Conservation (phyloP, 116 monocot species). For the Trichopus zeylanicus region DNA sequence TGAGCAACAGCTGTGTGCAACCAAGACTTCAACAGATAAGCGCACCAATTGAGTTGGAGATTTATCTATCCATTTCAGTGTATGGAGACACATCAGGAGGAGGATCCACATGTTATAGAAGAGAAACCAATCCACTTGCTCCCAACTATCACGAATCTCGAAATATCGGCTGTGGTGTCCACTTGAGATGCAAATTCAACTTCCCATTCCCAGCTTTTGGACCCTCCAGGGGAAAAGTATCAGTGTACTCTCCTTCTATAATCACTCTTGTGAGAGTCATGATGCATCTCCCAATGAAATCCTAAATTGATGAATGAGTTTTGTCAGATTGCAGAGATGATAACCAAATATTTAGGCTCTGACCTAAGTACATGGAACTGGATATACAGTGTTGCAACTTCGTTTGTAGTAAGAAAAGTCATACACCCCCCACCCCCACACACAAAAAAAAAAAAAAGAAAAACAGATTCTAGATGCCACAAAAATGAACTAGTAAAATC, state of each 20-base stretch:
- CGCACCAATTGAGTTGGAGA: no score
- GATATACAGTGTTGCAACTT: not conserved
- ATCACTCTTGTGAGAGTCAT: constrained; percentile 87
- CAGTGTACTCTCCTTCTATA: constrained; percentile 70
- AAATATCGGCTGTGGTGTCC: constrained; percentile 76
- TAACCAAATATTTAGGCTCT: no score
- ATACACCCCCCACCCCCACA: no score
- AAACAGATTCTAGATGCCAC: no score
- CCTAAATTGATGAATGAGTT: constrained; percentile 26
- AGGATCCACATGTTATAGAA: no score
- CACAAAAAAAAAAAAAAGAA: no score
- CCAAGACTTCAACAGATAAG: no score
- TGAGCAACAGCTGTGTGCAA: no score
- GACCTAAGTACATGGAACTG: not conserved
- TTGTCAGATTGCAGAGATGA: not conserved
- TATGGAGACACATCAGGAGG: no score
- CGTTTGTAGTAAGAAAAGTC: no score
- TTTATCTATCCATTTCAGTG: not conserved
- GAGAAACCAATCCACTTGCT: not conserved
- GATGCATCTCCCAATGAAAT: constrained; percentile 84
- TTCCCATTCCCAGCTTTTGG: constrained; percentile 86
- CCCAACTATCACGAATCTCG: constrained; percentile 39
- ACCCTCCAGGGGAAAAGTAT: constrained; percentile 58
- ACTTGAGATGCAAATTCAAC: constrained; percentile 77
- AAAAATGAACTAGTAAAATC: no score